Base-by-base conservation (phyloP, 2,329 filamentous ascomycete genomes). In the Sporothrix schenckii region DNA sequence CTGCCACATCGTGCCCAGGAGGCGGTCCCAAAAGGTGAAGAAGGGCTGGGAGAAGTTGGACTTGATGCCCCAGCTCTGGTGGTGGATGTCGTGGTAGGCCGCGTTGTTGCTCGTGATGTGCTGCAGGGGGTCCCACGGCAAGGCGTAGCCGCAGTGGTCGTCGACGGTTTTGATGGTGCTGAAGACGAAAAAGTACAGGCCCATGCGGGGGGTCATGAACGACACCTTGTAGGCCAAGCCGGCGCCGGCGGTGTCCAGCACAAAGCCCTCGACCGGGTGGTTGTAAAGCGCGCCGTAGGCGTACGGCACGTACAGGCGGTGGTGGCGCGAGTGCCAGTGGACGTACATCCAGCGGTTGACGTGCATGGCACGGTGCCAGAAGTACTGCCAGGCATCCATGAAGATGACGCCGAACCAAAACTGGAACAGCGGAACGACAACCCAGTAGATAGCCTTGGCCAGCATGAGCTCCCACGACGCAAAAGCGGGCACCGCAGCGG, bases 51-150 rank as follows among this genome's bases (percentile, higher is more conserved):
- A 91, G 80, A 93, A 96, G 81, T 96, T 96, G 74, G 91, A 92
- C 86, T 98, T 99, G 85, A 99, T 97, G 70, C 95, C 95, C 94
- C 94, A 98, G 80, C 92, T 96, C 81, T 99, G 95, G 82, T 99
- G 95, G 81, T 99, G 95, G 71, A 99, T 94, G 78, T 99, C 95
- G 78, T 99, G 95, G 80, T 98, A 99, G 49, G 90, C 91, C 34
- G 95, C 94, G 76, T 98, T 97, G 84, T 99, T 98, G 79, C 91
- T 91, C 58, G 94, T 97, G 72, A 98, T 85, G 78, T 91, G 89
- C 84, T 97, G 94, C 69, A 98, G 84, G 2, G 94, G 94, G 79
- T 99, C 95, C 88, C 91, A 98, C 1, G 95, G 95, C 72, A 99
- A 90, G n/a, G 89, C 86, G 78, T 98, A 99, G 74, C 95, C 95